A percentile compares a stretch with the other conserved stretches of the same genome.
Conservation (phyloP, 768 basidiomycete genomes). For the Phanerochaete sordida region DNA sequence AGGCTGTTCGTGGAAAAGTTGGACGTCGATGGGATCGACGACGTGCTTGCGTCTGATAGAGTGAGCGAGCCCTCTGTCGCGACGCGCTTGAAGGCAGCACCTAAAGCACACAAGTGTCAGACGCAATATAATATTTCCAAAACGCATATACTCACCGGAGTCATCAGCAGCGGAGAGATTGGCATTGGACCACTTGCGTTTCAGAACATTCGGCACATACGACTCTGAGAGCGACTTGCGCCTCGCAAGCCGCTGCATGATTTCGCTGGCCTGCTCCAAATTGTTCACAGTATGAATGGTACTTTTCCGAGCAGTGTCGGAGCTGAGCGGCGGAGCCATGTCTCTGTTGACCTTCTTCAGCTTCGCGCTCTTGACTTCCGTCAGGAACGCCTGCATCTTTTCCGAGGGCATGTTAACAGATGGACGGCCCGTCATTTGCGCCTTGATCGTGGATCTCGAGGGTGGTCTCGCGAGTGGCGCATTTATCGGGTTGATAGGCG, state of each 20-base stretch:
- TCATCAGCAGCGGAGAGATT: background rate
- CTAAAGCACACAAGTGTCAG: background rate
- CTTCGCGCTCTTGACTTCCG: constrained; percentile 73
- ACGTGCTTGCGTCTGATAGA: constrained; percentile 10
- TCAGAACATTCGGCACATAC: background rate
- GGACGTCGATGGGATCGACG: constrained; percentile 16
- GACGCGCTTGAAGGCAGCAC: constrained; percentile 8
- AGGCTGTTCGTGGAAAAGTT: constrained; percentile 3
- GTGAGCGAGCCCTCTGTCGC: constrained; percentile 7
- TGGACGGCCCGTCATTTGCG: constrained; percentile 38
- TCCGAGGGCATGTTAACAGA: constrained; percentile 73
- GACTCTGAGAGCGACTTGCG: constrained; percentile 6
- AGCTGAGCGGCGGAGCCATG: constrained; percentile 11
- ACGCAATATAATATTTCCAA: background rate
- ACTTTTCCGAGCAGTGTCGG: background rate
- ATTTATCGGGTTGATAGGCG: constrained; percentile 53
- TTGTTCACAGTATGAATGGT: background rate
- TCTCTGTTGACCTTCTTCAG: constrained; percentile 52
- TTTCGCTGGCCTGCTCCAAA: constrained; percentile 1
- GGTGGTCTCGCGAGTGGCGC: constrained; percentile 17
- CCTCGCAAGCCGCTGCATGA: constrained; percentile 1
- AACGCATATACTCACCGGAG: background rate
- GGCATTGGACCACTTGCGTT: constrained; percentile 2
- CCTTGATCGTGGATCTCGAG: constrained; percentile 38
- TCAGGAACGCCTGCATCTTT: constrained; percentile 80